Evolutionary conservation across 257 asterid genomes (phyloP), one percentile per base, ranked within the genome.

Genomic region (Ballota nigra): DNA sequence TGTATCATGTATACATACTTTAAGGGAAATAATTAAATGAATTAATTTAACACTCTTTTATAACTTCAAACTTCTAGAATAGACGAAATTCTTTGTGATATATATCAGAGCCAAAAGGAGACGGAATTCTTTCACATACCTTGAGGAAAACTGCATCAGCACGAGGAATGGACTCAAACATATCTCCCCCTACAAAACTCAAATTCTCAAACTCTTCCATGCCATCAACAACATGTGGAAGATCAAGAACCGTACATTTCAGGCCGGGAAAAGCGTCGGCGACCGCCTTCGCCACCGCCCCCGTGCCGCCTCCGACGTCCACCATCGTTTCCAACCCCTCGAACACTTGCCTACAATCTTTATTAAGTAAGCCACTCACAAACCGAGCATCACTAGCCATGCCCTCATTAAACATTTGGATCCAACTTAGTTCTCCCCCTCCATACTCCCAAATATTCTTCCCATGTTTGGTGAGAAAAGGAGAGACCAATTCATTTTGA

Each of bases 91-190:
- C n/a, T n/a, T n/a, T n/a, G n/a, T n/a, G n/a, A n/a, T n/a, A n/a
- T n/a, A n/a, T n/a, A n/a, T n/a, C n/a, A n/a, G n/a, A n/a, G n/a
- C n/a, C n/a, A n/a, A n/a, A n/a, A n/a, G n/a, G n/a, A n/a, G n/a
- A n/a, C n/a, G n/a, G n/a, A n/a, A n/a, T n/a, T n/a, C n/a, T n/a
- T n/a, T n/a, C n/a, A n/a, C n/a, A n/a, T n/a, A 70, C 80, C 76
- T 76, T 76, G 45, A 76, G 72, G 2, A 76, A 28, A 19, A 76
- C 34, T 11, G 68, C 80, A 63, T 70, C 76, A 16, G 80, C 76
- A 1, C 0, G 18, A 38, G 78, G 81, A 59, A 77, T 77, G 8
- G 3, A 20, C 6, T 77, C 38, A 8, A 77, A 49, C 81, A 77
- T 77, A 28, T 77, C 67, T 26, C 78, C 81, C 2, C 45, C 66